Evolutionary conservation across 768 basidiomycete genomes (phyloP).

Genomic region (Naematelia aurantialba): DNA sequence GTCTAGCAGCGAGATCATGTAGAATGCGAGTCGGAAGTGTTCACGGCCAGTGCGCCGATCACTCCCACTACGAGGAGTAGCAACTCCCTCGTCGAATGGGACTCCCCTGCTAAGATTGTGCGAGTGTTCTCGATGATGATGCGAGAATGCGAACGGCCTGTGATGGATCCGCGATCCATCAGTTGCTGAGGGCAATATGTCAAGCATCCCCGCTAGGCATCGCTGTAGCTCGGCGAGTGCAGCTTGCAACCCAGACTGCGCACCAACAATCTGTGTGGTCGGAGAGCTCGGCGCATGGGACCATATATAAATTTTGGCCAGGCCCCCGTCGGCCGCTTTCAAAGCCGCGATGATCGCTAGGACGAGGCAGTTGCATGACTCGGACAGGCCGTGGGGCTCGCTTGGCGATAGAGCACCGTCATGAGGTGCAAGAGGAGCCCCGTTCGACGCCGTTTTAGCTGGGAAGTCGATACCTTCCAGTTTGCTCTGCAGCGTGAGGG

Average conservation of each 20-base stretch:
- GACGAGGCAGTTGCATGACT: neutral
- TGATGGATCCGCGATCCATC: neutral
- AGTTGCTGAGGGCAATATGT: neutral
- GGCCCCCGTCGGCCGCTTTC: neutral
- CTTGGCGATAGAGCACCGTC: neutral
- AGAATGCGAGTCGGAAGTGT: conserved; percentile 37
- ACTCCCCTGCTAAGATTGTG: neutral
- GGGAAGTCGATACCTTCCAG: neutral
- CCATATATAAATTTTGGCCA: neutral
- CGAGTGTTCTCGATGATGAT: neutral
- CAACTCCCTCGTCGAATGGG: neutral
- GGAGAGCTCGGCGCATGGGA: neutral
- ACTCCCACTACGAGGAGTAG: neutral
- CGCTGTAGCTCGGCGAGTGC: neutral
- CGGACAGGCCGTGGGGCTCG: neutral
- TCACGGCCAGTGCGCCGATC: conserved; percentile 9
- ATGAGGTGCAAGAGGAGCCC: neutral
- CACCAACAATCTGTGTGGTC: neutral
- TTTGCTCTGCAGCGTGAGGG: neutral
- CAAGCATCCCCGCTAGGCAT: neutral
- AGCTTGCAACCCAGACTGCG: neutral
- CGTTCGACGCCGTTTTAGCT: neutral
- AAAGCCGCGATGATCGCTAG: neutral
- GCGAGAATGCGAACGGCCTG: neutral
- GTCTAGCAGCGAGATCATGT: conserved; percentile 41